phyloP scores from a whole-genome alignment of 768 basidiomycete species.

The Russula virescens region DNA sequence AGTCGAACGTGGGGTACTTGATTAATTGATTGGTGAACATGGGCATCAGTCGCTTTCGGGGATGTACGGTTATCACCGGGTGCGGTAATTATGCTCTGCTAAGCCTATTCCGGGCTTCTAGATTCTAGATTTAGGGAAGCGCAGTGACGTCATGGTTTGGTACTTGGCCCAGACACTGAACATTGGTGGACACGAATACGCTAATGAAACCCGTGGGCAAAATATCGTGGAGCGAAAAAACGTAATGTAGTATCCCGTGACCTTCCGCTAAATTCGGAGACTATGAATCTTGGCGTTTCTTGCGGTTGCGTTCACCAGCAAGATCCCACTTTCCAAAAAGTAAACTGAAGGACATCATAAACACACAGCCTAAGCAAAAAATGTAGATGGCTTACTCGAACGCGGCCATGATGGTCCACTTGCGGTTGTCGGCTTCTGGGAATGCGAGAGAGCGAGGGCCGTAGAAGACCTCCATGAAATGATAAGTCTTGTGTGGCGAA shows the following conservation, averaged over 20 bases:
- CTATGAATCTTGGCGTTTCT: slow-evolving; percentile 1
- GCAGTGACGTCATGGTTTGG: background rate
- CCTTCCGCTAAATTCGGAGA: background rate
- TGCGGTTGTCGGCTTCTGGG: slow-evolving; percentile 92
- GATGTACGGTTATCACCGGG: background rate
- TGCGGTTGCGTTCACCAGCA: background rate
- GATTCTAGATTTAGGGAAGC: background rate
- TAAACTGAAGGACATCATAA: slow-evolving; percentile 30
- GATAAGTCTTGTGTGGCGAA: slow-evolving; percentile 6
- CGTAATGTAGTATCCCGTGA: too few species aligned
- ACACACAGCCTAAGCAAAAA: slow-evolving; percentile 22
- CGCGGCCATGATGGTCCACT: slow-evolving; percentile 92
- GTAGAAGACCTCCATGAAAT: slow-evolving; percentile 72
- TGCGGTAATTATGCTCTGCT: background rate
- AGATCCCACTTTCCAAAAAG: slow-evolving; percentile 34
- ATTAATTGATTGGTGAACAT: too few species aligned
- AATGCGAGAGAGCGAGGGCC: slow-evolving; percentile 88
- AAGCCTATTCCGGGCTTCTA: background rate
- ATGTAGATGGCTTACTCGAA: slow-evolving; percentile 59
- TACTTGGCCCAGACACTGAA: background rate
- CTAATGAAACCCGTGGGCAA: too few species aligned
- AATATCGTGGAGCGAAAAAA: too few species aligned
- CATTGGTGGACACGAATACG: too few species aligned
- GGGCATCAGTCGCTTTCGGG: background rate
- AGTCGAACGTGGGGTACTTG: too few species aligned